These are phyloP conservation scores for Paramarasmius palmivorus DNA, from an alignment of 1,284 basidiomycete species.

Conservation along the genomic window DNA sequence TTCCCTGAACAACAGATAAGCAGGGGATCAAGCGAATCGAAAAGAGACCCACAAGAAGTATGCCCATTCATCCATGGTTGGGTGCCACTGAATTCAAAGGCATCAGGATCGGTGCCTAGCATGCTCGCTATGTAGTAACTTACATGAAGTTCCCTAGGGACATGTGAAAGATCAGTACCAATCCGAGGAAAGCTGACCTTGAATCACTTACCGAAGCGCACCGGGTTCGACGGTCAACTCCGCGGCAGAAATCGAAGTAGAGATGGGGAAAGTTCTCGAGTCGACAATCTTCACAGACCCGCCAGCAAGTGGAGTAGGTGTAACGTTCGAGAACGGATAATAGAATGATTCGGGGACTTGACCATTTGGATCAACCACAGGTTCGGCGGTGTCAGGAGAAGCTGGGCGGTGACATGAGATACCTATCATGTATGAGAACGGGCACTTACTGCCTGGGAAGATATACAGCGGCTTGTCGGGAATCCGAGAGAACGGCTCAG, in stretches of 20 bases:
- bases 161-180: not conserved
- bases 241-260: slow-evolving; percentile 62
- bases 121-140: slow-evolving; percentile 11
- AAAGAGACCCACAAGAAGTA: slow-evolving; percentile 48
- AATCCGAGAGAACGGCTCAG: slow-evolving; percentile 56
- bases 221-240: slow-evolving; percentile 70
- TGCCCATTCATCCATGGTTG: slow-evolving; percentile 68
- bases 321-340: slow-evolving; percentile 54
- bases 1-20: slow-evolving; percentile 41
- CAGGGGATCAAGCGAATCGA: not conserved
- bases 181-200: slow-evolving; percentile 11
- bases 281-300: slow-evolving; percentile 68
- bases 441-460: slow-evolving; percentile 58
- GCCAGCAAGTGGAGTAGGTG: slow-evolving; percentile 50
- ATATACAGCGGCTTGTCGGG: slow-evolving; percentile 65
- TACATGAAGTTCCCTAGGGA: slow-evolving; percentile 44
- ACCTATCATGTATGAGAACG: slow-evolving; percentile 13
- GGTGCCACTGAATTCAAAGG: slow-evolving; percentile 64
- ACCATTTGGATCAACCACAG: slow-evolving; percentile 50
- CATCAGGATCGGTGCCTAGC: not conserved
- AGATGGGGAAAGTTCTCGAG: slow-evolving; percentile 43
- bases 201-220: slow-evolving; percentile 53
- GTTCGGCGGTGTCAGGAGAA: slow-evolving; percentile 36
- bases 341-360: slow-evolving; percentile 51
- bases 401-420: slow-evolving; percentile 27